phyloP scores from a whole-genome alignment of 257 asterid genomes.

The Nicotiana otophora region DNA sequence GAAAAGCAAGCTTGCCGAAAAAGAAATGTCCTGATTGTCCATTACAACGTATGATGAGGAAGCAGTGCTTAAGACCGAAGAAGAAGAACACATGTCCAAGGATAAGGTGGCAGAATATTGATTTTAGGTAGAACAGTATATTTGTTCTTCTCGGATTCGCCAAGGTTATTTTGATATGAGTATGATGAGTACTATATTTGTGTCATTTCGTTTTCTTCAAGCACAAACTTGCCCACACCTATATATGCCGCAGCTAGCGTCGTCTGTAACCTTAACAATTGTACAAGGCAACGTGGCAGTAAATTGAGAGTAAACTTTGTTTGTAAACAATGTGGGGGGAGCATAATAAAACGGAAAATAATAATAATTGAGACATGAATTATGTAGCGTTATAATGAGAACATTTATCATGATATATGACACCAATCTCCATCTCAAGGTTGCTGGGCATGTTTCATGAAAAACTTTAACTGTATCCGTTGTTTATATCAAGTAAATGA shows the following conservation, averaged over 20 bases:
- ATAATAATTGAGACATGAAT: not conserved
- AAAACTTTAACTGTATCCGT: too few species aligned
- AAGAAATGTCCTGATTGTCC: slow-evolving; percentile 15
- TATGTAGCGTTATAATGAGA: not conserved
- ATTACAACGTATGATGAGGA: not conserved
- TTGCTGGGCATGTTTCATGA: too few species aligned
- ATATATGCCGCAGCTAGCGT: not conserved
- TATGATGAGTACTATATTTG: not conserved
- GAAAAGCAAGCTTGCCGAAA: slow-evolving; percentile 10
- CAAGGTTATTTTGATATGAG: not conserved
- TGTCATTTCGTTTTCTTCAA: slow-evolving; percentile 3
- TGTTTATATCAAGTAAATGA: too few species aligned
- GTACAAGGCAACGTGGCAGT: not conserved
- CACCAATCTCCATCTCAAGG: not conserved
- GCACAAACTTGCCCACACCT: not conserved
- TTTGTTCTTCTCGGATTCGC: not conserved
- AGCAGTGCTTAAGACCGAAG: slow-evolving; percentile 1
- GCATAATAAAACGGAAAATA: not conserved
- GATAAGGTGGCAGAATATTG: not conserved
- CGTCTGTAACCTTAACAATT: too few species aligned
- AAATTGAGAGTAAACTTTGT: not conserved
- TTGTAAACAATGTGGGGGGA: not conserved
- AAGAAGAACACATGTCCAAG: not conserved
- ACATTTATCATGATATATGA: not conserved
- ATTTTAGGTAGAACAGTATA: not conserved